Conservation (phyloP, 768 basidiomycete genomes). For the Calocera cornea region DNA sequence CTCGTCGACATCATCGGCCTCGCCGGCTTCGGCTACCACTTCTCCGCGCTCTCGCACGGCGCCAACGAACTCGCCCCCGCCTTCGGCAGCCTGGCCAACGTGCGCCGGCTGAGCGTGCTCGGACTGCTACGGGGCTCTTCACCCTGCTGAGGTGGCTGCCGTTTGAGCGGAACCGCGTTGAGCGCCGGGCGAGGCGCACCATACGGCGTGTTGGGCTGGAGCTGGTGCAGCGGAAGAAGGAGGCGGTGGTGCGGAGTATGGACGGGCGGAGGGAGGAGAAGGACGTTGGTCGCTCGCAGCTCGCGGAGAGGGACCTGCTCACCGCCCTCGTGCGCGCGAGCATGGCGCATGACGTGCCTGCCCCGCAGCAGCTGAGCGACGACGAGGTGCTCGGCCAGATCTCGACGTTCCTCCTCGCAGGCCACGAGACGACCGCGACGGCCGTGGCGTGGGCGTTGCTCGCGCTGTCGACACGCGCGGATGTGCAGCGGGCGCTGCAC, state of each 20-base stretch:
- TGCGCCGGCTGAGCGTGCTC: slow-evolving; percentile 31
- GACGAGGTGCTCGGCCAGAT: slow-evolving; percentile 23
- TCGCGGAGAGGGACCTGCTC: slow-evolving; percentile 25
- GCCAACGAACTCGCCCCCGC: slow-evolving; percentile 43
- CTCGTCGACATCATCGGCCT: slow-evolving; percentile 64
- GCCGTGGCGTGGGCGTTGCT: slow-evolving; percentile 48
- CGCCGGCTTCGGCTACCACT: slow-evolving; percentile 63
- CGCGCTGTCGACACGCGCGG: slow-evolving; percentile 35
- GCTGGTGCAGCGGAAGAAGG: slow-evolving; percentile 23
- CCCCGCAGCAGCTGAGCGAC: slow-evolving; percentile 23
- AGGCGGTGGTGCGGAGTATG: slow-evolving; percentile 12
- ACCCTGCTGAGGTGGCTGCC: neutral
- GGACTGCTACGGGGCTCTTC: neutral
- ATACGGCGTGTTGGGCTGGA: slow-evolving; percentile 14
- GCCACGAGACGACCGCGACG: slow-evolving; percentile 48
- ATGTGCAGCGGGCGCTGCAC: slow-evolving; percentile 42
- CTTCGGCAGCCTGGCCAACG: slow-evolving; percentile 71
- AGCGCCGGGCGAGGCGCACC: neutral
- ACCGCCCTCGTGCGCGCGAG: slow-evolving; percentile 26
- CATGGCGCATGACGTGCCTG: slow-evolving; percentile 24
- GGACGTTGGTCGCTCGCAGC: slow-evolving; percentile 8
- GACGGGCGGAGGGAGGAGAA: slow-evolving; percentile 18
- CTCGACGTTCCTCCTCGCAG: slow-evolving; percentile 16
- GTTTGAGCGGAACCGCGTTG: neutral
- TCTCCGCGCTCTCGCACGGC: slow-evolving; percentile 68